Percentiles rank a stretch among this genome's conserved stretches.
Evolutionary conservation across 1,284 basidiomycete species (phyloP).

Genomic region (Cryptococcus hybrid): DNA sequence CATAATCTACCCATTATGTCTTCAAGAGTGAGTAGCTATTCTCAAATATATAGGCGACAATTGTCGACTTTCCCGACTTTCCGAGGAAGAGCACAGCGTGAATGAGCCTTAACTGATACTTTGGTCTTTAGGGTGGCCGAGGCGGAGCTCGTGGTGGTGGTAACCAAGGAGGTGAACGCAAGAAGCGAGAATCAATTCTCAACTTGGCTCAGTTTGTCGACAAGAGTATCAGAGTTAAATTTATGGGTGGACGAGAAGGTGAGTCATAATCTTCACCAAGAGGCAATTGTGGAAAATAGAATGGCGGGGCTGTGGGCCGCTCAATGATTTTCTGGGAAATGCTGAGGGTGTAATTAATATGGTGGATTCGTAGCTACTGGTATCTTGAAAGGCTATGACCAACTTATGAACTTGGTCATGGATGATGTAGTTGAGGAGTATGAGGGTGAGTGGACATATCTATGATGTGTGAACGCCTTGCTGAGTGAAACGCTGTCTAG

Average conservation of each 20-base stretch:
- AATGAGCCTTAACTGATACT: not conserved
- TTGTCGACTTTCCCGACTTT: no score
- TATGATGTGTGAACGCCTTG: constrained; percentile 58
- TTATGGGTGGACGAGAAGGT: constrained; percentile 95
- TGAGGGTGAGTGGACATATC: constrained; percentile 39
- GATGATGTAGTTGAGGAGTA: constrained; percentile 52
- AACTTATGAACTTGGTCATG: constrained; percentile 83
- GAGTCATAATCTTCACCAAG: constrained; percentile 19
- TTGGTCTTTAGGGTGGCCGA: constrained; percentile 27
- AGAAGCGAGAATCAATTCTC: constrained; percentile 91
- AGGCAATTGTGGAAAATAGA: not conserved
- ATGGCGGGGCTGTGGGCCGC: not conserved
- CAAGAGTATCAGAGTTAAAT: constrained; percentile 90
- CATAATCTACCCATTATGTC: no score
- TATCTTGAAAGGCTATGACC: constrained; percentile 92
- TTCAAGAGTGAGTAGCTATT: no score
- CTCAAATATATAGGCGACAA: no score
- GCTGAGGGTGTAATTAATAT: no score
- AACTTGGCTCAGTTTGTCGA: constrained; percentile 94
- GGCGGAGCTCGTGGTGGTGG: constrained; percentile 37
- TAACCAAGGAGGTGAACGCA: constrained; percentile 62
- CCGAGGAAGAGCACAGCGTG: no score
- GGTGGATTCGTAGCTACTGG: constrained; percentile 67
- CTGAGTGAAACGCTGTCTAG: not conserved
- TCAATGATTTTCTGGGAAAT: no score